These are phyloP conservation scores for Pseudoscleropodium purum DNA, from an alignment of 225 moss, liverwort and hornwort species.

Conservation along the genomic window DNA sequence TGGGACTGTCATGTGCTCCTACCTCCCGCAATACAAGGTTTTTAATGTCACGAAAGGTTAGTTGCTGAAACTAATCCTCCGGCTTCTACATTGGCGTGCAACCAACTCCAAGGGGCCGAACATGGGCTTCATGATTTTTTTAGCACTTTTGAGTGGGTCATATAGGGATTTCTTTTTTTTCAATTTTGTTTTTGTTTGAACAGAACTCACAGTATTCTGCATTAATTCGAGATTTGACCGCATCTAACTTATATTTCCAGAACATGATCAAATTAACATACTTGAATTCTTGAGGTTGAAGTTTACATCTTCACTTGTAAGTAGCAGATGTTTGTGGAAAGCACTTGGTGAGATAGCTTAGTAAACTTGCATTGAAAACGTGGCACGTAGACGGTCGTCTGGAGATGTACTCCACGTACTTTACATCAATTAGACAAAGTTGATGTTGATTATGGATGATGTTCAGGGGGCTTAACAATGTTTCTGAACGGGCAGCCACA, in stretches of 20 bases:
- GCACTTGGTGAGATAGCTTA: not conserved
- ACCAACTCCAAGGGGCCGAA: not conserved
- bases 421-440: not conserved
- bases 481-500: slow-evolving; percentile 22
- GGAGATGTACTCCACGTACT: not conserved
- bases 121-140: too few species aligned
- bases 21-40: slow-evolving; percentile 33
- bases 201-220: not conserved
- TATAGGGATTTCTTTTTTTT: too few species aligned
- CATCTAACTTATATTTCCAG: not conserved
- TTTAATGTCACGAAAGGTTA: slow-evolving; percentile 46
- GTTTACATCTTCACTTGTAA: not conserved
- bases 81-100: not conserved
- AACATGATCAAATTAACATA: not conserved
- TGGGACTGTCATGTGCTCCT: slow-evolving; percentile 49
- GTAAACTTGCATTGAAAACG: not conserved
- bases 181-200: not conserved
- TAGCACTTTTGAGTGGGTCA: not conserved
- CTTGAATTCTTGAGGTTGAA: not conserved
- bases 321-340: not conserved
- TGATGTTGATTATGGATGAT: not conserved
- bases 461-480: slow-evolving; percentile 37
- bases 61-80: not conserved
- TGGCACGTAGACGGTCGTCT: not conserved
- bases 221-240: not conserved